These are phyloP conservation scores for Paraconiothyrium sp. DNA, from an alignment of 2,329 filamentous ascomycete species.

Conservation along the genomic window DNA sequence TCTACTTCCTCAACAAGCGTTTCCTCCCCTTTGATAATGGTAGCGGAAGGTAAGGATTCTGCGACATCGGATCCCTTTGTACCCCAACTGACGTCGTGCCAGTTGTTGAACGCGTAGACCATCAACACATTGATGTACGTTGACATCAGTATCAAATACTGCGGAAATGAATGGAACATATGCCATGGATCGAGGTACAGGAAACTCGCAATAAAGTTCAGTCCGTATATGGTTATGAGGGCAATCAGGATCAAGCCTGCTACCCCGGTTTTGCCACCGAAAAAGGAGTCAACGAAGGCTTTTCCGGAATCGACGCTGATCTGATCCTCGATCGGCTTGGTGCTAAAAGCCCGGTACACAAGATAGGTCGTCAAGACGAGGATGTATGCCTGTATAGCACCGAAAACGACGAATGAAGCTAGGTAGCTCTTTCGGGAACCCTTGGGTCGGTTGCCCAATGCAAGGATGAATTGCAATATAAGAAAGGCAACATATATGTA, in stretches of 20 bases:
- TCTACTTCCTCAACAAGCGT: constrained; percentile 94
- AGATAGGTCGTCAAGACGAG: constrained; percentile 88
- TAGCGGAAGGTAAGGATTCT: constrained; percentile 88
- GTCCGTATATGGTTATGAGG: constrained; percentile 89
- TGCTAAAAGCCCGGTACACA: constrained; percentile 79
- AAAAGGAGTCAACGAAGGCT: constrained; percentile 74
- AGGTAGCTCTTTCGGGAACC: constrained; percentile 92
- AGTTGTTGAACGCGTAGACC: constrained; percentile 99
- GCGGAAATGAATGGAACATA: constrained; percentile 99
- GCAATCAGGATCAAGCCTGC: constrained; percentile 91
- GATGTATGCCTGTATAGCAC: constrained; percentile 87
- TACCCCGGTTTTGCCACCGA: constrained; percentile 80
- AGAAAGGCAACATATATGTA: constrained; percentile 93
- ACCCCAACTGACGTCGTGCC: constrained; percentile 99
- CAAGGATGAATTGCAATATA: constrained; percentile 93
- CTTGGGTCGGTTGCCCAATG: constrained; percentile 95
- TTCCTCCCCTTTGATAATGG: constrained; percentile 84
- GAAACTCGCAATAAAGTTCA: constrained; percentile 97
- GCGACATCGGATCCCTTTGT: constrained; percentile 98
- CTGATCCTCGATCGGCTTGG: constrained; percentile 62
- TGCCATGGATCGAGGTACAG: constrained; percentile 99
- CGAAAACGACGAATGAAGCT: constrained; percentile 86
- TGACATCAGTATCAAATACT: constrained; percentile 91
- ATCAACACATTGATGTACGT: constrained; percentile 99
- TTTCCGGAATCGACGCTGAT: constrained; percentile 71